Evolutionary conservation across 2,329 filamentous ascomycete species (phyloP).

Genomic region (Diaporthe citrichinensis): DNA sequence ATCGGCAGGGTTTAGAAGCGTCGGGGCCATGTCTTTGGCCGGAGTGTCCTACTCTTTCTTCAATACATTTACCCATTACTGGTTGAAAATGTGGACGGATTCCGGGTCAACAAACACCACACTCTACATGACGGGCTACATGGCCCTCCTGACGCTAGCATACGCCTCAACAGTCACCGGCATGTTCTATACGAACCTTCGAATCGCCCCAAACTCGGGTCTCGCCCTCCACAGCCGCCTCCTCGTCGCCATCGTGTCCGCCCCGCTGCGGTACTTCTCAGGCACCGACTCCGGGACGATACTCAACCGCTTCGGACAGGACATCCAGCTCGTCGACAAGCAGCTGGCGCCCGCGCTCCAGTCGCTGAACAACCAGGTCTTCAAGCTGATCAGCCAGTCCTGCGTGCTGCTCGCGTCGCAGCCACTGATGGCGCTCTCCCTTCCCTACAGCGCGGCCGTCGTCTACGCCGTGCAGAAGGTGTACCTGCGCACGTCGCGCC

Average conservation of each 20-base stretch:
- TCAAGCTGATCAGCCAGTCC: constrained; percentile 58
- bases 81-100: constrained; percentile 58
- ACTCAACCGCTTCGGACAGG: constrained; percentile 61
- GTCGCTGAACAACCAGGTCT: constrained; percentile 53
- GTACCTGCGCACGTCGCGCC: constrained; percentile 69
- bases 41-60: constrained; percentile 51
- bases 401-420: constrained; percentile 61
- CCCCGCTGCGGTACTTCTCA: constrained; percentile 57
- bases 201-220: constrained; percentile 56
- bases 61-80: constrained; percentile 55
- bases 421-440: constrained; percentile 58
- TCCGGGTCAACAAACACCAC: constrained; percentile 41
- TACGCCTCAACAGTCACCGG: constrained; percentile 53
- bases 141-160: constrained; percentile 51
- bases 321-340: constrained; percentile 60
- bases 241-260: constrained; percentile 52
- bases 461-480: constrained; percentile 64
- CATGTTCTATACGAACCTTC: constrained; percentile 51
- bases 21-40: constrained; percentile 46
- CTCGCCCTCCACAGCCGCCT: constrained; percentile 50
- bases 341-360: constrained; percentile 55
- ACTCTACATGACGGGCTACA: constrained; percentile 55
- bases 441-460: constrained; percentile 59
- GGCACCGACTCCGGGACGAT: constrained; percentile 56
- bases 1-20: constrained; percentile 47